Conservation (phyloP, 2,329 filamentous ascomycete genomes). For the Aspergillus quadrilineatus region DNA sequence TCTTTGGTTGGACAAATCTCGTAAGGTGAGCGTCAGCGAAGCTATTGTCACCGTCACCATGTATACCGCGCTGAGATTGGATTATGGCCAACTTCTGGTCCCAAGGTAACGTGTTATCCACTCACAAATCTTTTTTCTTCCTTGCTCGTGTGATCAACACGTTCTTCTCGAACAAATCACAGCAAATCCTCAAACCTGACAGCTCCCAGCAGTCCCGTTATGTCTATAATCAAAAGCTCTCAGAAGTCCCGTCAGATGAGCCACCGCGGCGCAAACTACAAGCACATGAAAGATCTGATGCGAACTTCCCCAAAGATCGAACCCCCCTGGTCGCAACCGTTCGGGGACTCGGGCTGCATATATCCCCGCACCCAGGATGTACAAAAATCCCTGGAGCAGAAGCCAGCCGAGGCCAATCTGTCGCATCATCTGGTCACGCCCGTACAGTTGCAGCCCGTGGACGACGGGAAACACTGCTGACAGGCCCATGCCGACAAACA, state of each 20-base stretch:
- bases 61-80: conserved; percentile 19
- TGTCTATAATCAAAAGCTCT: conserved; percentile 87
- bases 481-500: conserved; percentile 86
- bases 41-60: conserved; percentile 13
- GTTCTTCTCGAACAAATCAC: conserved; percentile 17
- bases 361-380: conserved; percentile 79
- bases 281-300: conserved; percentile 96
- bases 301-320: conserved; percentile 89
- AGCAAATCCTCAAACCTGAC: conserved; percentile 30
- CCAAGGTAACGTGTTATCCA: conserved; percentile 18
- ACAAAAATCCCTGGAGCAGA: conserved; percentile 74
- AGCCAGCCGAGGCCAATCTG: conserved; percentile 81
- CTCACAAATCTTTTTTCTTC: conserved; percentile 9
- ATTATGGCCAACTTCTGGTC: conserved; percentile 18
- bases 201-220: conserved; percentile 55
- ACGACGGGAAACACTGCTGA: conserved; percentile 81
- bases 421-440: conserved; percentile 62
- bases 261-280: conserved; percentile 76
- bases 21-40: conserved; percentile 17
- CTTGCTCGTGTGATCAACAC: conserved; percentile 22
- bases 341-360: conserved; percentile 88
- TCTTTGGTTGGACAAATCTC: conserved; percentile 20
- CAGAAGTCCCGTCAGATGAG: conserved; percentile 77
- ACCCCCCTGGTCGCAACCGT: conserved; percentile 70
- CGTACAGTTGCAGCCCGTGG: conserved; percentile 70